Base-by-base conservation (phyloP, 2,329 filamentous ascomycete species). In the Xylaria sp. region DNA sequence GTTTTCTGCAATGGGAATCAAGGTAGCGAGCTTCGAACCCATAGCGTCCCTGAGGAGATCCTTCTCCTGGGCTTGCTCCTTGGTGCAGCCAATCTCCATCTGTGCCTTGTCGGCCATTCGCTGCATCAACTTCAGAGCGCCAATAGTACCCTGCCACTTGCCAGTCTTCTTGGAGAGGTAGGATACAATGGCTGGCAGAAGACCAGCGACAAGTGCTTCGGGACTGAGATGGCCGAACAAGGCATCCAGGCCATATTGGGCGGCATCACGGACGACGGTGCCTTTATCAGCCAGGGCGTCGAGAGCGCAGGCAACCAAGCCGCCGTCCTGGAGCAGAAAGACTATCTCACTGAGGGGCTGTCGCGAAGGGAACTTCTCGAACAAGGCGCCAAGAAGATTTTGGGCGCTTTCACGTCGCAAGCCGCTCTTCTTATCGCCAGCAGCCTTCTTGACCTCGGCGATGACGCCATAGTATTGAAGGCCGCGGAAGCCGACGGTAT, bases 81-180 rank as follows among this genome's bases (percentile, higher is more conserved):
- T 91, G 77, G 89, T 93, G 73, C 80, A 82, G 68, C 93, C 94
- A 71, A 93, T 88, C 64, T 91, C 90, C 80, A 97, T 90, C 86
- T 97, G 92, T 48, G 95, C 93, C 85, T 97, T 97, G 79, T 97
- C 92, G 57, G 96, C 96, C 91, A 98, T 97, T 81, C 91, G 93
- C 79, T 96, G 94, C 67, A 99, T 84, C 71, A 98, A 81, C 80
- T 92, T 90, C 78, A 92, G 91, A 54, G 93, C 96, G 69, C 92
- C 94, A 62, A 98, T 93, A 18, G 93, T 93, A 69, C 96, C 96
- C 83, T 99, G 96, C 96, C 96, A 99, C 83, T 99, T 99, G 73
- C 93, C 94, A 18, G 93, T 92, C 77, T 89, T 90, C 82, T 93
- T 97, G 78, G 86, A 85, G 35, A 99, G 86, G 79, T 98, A 98